phyloP scores from a whole-genome alignment of 805 yeast genomes.

The Candida rishiriensis region DNA sequence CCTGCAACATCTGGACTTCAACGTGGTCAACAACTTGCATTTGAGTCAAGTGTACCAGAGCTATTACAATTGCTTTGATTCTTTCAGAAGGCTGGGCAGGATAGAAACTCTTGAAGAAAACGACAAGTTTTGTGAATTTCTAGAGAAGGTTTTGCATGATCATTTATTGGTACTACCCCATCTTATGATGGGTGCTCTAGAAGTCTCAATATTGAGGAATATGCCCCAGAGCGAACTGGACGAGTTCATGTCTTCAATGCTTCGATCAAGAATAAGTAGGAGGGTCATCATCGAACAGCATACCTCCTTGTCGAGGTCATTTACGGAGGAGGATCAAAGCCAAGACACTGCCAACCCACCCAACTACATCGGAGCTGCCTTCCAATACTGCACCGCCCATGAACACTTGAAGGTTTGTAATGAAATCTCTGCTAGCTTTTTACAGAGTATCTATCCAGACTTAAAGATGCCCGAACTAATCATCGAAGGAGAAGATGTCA shows the following conservation, averaged over 20 bases:
- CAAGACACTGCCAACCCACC: slow-evolving; percentile 41
- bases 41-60: slow-evolving; percentile 81
- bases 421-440: slow-evolving; percentile 43
- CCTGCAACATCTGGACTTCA: slow-evolving; percentile 75
- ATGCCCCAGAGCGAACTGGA: slow-evolving; percentile 66
- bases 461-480: slow-evolving; percentile 66
- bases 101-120: slow-evolving; percentile 73
- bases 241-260: slow-evolving; percentile 65
- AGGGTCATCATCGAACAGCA: slow-evolving; percentile 92
- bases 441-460: slow-evolving; percentile 50
- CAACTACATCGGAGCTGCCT: slow-evolving; percentile 70
- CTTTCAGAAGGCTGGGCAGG: slow-evolving; percentile 67
- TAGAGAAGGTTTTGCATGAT: slow-evolving; percentile 64
- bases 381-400: slow-evolving; percentile 69
- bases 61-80: slow-evolving; percentile 82
- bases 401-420: slow-evolving; percentile 60
- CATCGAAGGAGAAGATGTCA: slow-evolving; percentile 70
- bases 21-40: slow-evolving; percentile 80
- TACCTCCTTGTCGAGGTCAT: slow-evolving; percentile 67
- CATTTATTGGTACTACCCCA: slow-evolving; percentile 83
- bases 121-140: slow-evolving; percentile 59
- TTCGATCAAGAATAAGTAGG: slow-evolving; percentile 84
- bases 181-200: slow-evolving; percentile 89
- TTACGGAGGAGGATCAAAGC: slow-evolving; percentile 38
- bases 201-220: slow-evolving; percentile 56